phyloP scores from a whole-genome alignment of 306 rosid species.

The Datisca glomerata region DNA sequence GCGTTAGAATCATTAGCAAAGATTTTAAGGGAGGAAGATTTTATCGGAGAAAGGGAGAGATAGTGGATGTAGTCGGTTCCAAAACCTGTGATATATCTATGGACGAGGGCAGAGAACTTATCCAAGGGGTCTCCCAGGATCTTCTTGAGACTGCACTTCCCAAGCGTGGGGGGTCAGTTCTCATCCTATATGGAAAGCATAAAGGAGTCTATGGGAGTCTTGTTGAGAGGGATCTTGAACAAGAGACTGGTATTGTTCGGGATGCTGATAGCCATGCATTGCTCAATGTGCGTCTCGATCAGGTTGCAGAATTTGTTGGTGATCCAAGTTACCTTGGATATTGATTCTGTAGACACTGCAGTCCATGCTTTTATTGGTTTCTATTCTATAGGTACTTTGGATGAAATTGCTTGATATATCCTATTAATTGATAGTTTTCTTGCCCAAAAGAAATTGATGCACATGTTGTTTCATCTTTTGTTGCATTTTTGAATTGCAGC shows the following conservation, averaged over 20 bases:
- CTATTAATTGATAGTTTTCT: no score
- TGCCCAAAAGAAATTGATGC: no score
- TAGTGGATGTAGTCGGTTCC: conserved; percentile 78
- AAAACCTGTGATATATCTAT: conserved; percentile 58
- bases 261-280: conserved; percentile 71
- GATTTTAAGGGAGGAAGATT: conserved; percentile 55
- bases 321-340: conserved; percentile 72
- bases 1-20: conserved; percentile 60
- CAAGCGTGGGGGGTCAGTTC: conserved; percentile 59
- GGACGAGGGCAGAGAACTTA: conserved; percentile 66
- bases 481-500: no score
- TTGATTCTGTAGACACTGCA: conserved; percentile 23
- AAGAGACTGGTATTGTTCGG: conserved; percentile 45
- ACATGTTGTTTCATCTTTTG: no score
- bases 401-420: no score
- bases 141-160: conserved; percentile 74
- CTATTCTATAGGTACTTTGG: no score
- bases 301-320: conserved; percentile 76
- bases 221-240: conserved; percentile 61
- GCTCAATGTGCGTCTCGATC: conserved; percentile 51
- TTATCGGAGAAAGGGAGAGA: conserved; percentile 66
- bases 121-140: conserved; percentile 73
- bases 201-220: conserved; percentile 69
- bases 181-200: conserved; percentile 66
- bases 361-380: no score